Evolutionary conservation across 2,329 filamentous ascomycete genomes (phyloP).

Genomic region (Karstenula rhodostoma): DNA sequence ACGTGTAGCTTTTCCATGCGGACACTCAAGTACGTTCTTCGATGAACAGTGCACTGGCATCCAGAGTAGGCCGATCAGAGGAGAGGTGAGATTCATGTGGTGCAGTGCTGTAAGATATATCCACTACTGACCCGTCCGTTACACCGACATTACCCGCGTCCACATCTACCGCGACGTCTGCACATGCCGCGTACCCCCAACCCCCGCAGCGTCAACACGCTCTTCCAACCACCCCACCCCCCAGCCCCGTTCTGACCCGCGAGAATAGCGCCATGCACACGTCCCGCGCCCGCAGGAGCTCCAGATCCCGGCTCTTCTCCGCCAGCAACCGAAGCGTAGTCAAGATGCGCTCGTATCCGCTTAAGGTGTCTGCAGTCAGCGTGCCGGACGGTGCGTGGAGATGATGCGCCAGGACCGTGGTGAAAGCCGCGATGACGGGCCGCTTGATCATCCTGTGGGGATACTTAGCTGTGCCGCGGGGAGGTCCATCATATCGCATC

Average conservation of each 20-base stretch:
- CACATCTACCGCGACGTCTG: neutral
- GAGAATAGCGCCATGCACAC: conserved; percentile 27
- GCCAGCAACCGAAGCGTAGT: conserved; percentile 21
- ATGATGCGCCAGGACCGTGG: conserved; percentile 31
- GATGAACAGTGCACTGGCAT: too few species aligned
- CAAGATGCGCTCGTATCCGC: conserved; percentile 21
- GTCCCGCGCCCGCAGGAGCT: conserved; percentile 23
- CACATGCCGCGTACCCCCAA: neutral
- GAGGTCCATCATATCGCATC: too few species aligned
- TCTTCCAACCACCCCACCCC: conserved; percentile 14
- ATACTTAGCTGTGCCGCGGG: neutral
- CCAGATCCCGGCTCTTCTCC: conserved; percentile 20
- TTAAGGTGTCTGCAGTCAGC: conserved; percentile 17
- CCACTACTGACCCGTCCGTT: too few species aligned
- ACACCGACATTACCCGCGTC: too few species aligned
- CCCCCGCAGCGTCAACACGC: neutral
- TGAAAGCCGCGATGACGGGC: conserved; percentile 31
- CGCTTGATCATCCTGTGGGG: conserved; percentile 20
- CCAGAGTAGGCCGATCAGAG: too few species aligned
- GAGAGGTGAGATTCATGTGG: too few species aligned
- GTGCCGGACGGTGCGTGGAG: conserved; percentile 18
- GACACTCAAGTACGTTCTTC: too few species aligned
- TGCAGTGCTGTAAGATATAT: too few species aligned
- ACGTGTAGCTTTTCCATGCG: too few species aligned
- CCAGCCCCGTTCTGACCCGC: conserved; percentile 20